A percentile compares a stretch with the other conserved stretches of the same genome.
phyloP scores from a whole-genome alignment of 306 rosid genomes.

The Neltuma alba region DNA sequence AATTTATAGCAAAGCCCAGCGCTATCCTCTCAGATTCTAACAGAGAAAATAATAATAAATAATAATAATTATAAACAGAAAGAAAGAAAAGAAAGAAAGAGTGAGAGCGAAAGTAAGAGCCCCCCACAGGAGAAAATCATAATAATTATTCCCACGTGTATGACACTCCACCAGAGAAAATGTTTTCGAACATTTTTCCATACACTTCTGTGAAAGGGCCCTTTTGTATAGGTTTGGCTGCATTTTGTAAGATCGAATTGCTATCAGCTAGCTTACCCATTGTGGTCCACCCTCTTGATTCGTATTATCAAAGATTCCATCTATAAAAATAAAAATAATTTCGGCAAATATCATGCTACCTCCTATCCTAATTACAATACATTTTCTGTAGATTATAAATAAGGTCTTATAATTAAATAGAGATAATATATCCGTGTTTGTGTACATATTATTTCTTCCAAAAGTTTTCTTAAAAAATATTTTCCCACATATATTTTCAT shows the following conservation, averaged over 20 bases:
- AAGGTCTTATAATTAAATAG: too few relatives aligned
- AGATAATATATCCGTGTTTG: too few relatives aligned
- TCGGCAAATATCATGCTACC: too few relatives aligned
- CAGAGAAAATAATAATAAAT: neutral
- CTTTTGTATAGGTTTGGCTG: neutral
- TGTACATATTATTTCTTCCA: too few relatives aligned
- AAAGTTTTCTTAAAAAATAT: neutral
- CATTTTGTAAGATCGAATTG: neutral
- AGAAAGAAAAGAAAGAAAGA: neutral
- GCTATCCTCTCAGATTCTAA: neutral
- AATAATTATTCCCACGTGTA: constrained; percentile 42
- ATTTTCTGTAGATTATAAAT: too few relatives aligned
- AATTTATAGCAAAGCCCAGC: constrained; percentile 39
- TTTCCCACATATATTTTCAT: neutral
- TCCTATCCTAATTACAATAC: too few relatives aligned
- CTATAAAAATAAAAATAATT: neutral
- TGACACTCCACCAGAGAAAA: constrained; percentile 31
- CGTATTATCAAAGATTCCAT: neutral
- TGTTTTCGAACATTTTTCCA: neutral
- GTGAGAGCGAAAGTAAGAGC: too few relatives aligned
- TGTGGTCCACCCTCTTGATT: neutral
- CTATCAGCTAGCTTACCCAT: neutral
- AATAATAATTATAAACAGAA: neutral
- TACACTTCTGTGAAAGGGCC: neutral
- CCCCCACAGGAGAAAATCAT: neutral